Percentiles rank a stretch among this genome's conserved stretches.
Evolutionary conservation across 768 basidiomycete genomes (phyloP).

Genomic region (Lanmaoa rubissima): DNA sequence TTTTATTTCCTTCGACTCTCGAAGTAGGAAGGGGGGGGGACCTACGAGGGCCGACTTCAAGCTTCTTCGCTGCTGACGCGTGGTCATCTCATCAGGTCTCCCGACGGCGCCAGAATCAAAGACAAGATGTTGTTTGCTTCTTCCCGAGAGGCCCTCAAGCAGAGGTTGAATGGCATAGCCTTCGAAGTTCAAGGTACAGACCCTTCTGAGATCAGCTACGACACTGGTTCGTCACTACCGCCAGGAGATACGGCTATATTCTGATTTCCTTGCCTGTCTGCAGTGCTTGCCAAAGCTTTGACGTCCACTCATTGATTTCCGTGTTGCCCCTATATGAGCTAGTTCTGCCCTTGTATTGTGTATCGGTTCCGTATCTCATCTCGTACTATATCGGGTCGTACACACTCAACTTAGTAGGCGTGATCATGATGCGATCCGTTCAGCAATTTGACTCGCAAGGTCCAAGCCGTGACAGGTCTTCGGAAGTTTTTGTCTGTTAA

Average conservation of each 20-base stretch:
- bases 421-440: neutral
- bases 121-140: constrained; percentile 93
- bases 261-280: neutral
- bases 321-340: neutral
- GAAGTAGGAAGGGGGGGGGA: neutral
- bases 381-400: neutral
- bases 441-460: constrained; percentile 1
- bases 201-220: constrained; percentile 64
- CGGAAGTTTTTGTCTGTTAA: constrained; percentile 2
- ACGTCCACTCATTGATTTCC: constrained; percentile 13
- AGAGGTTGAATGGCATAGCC: constrained; percentile 69
- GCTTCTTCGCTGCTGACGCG: neutral
- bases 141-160: constrained; percentile 78
- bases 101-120: constrained; percentile 81
- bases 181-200: constrained; percentile 89
- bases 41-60: neutral
- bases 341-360: neutral
- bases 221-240: constrained; percentile 53
- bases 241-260: neutral
- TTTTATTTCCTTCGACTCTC: too few relatives aligned
- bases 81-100: constrained; percentile 56
- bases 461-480: neutral
- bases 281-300: constrained; percentile 23
- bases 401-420: neutral
- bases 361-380: neutral